Evolutionary conservation across 352 stramenopile species (phyloP), one percentile per base, ranked within the genome.

Genomic region (Globisporangium heterothallicum): DNA sequence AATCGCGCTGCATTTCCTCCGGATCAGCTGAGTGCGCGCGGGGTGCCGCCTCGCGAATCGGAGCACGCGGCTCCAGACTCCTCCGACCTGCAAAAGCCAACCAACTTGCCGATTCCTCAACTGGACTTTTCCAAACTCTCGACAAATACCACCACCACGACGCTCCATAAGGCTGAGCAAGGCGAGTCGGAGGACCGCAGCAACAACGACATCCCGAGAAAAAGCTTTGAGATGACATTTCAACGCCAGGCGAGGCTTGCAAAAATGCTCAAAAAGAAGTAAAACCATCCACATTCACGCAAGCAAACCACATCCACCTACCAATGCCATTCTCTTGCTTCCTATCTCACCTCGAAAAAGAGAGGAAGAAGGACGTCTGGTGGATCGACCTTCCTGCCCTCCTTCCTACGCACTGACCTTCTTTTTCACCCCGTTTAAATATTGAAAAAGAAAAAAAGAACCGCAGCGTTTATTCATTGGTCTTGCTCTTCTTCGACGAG

Each of bases 401-500:
- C 38, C 9, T 18, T 34, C 22, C 3, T 21, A 22, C 22, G 4
- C 47, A 53, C 22, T 44, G 18, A 36, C 27, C 38, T 48, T 40
- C 22, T 48, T 25, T 29, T 13, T 41, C 14, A 29, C n/a, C 41
- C 40, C 13, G 34, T n/a, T 56, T 52, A 62, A 62, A 58, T 53
- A 62, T 12, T 27, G 12, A 27, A n/a, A n/a, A 36, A 16, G 30
- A 36, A 36, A 3, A 36, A 13, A 36, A 36, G 16, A 36, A 36
- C 6, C 34, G 25, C n/a, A n/a, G 12, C 14, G 25, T 52, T 56
- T 29, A 84, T 35, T 63, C 68, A 44, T 64, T 66, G 8, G 72
- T 72, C 74, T 87, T 89, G 56, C 49, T 66, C 59, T 86, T 86
- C 57, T 89, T 65, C 21, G 77, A 78, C 46, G 61, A 64, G 49